Percentiles rank a stretch among this genome's conserved stretches.
phyloP scores from a whole-genome alignment of 176 grass and related monocot genomes.

The Oryza glumipatula region DNA sequence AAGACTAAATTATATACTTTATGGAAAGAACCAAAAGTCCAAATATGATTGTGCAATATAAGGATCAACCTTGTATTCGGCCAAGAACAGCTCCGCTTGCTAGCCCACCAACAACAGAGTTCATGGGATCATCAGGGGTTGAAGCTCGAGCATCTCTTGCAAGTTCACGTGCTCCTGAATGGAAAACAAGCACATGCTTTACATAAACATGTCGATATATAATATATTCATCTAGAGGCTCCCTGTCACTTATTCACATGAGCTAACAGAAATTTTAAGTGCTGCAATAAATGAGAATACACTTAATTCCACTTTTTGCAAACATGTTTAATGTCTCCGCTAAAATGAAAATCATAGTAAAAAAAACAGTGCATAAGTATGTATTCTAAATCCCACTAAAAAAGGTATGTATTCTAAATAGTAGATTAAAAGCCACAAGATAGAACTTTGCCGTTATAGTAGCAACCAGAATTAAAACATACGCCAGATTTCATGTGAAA shows the following conservation, averaged over 20 bases:
- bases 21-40: constrained; percentile 23
- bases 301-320: not conserved
- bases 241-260: not conserved
- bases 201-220: not conserved
- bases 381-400: too few relatives aligned
- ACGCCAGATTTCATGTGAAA: not conserved
- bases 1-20: not conserved
- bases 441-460: not conserved
- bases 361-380: not conserved
- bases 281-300: not conserved
- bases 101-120: constrained; percentile 81
- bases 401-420: too few relatives aligned
- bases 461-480: not conserved
- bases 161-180: constrained; percentile 75
- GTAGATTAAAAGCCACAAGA: not conserved
- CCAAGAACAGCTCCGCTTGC: constrained; percentile 91
- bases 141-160: constrained; percentile 93
- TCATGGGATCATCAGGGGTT: constrained; percentile 75
- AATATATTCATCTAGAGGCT: not conserved
- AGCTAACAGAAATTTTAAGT: constrained; percentile 27
- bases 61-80: constrained; percentile 78
- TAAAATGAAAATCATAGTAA: constrained; percentile 6
- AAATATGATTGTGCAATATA: constrained; percentile 8
- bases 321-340: not conserved
- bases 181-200: constrained; percentile 12